Conservation (phyloP, 306 rosid genomes). For the Crataegus laevigata region DNA sequence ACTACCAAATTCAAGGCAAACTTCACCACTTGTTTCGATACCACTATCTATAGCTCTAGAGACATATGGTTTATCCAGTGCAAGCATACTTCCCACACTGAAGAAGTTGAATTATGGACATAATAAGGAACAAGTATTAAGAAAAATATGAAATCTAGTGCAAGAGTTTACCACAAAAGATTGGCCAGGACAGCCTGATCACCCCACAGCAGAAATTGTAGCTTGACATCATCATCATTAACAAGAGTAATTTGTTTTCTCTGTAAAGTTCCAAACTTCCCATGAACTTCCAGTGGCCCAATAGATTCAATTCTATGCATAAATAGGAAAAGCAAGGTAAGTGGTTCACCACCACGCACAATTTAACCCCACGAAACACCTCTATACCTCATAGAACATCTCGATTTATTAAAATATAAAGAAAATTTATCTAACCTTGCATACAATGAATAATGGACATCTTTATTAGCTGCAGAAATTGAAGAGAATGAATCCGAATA, state of each 20-base stretch:
- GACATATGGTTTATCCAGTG: constrained; percentile 73
- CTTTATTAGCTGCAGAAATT: constrained; percentile 48
- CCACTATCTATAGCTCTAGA: constrained; percentile 39
- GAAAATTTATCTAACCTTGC: constrained; percentile 44
- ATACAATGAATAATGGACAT: constrained; percentile 59
- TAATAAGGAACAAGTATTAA: not conserved
- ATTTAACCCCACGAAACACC: not conserved
- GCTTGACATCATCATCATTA: constrained; percentile 50
- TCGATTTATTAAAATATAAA: too few relatives aligned
- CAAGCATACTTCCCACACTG: constrained; percentile 90
- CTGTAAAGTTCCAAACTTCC: constrained; percentile 38
- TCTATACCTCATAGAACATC: too few relatives aligned
- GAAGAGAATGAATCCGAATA: constrained; percentile 82
- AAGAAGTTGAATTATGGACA: constrained; percentile 6
- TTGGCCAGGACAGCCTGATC: constrained; percentile 77
- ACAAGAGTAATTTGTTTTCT: constrained; percentile 66
- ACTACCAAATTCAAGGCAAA: constrained; percentile 88
- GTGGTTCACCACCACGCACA: not conserved
- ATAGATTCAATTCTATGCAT: constrained; percentile 62
- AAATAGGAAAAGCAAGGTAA: constrained; percentile 8
- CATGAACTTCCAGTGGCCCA: constrained; percentile 52
- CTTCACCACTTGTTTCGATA: constrained; percentile 36
- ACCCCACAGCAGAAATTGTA: constrained; percentile 75
- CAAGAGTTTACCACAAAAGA: constrained; percentile 64
- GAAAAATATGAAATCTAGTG: constrained; percentile 2